A percentile compares a stretch with the other conserved stretches of the same genome.
These are phyloP conservation scores for Rosellinia necatrix DNA, from an alignment of 2,329 filamentous ascomycete genomes.

Conservation along the genomic window DNA sequence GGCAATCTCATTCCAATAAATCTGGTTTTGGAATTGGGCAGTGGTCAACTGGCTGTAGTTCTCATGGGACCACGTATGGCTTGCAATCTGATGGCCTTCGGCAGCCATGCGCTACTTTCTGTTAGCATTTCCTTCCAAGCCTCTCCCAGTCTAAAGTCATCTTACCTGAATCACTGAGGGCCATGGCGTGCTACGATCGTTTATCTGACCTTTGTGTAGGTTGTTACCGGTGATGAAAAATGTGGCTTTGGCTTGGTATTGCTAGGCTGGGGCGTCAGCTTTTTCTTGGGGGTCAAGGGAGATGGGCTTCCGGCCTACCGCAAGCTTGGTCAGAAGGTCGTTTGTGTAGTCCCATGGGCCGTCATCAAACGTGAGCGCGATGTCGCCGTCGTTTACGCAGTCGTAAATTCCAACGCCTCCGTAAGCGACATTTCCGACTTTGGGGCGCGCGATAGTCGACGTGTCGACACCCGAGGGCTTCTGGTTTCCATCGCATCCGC, in stretches of 20 bases:
- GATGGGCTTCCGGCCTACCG: slow-evolving; percentile 30
- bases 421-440: slow-evolving; percentile 52
- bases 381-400: slow-evolving; percentile 55
- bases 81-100: slow-evolving; percentile 42
- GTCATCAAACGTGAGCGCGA: slow-evolving; percentile 68
- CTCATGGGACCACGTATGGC: slow-evolving; percentile 43
- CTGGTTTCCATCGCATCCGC: slow-evolving; percentile 53
- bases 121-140: slow-evolving; percentile 23
- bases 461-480: slow-evolving; percentile 52
- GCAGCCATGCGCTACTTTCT: slow-evolving; percentile 40
- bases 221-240: slow-evolving; percentile 65
- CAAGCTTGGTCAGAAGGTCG: slow-evolving; percentile 59
- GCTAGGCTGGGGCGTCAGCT: slow-evolving; percentile 42
- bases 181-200: slow-evolving; percentile 46
- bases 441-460: slow-evolving; percentile 49
- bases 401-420: slow-evolving; percentile 54
- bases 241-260: slow-evolving; percentile 62
- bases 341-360: slow-evolving; percentile 64
- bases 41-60: slow-evolving; percentile 40
- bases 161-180: slow-evolving; percentile 38
- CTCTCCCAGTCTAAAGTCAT: not conserved
- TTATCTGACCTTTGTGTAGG: slow-evolving; percentile 56
- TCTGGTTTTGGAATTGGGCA: slow-evolving; percentile 39
- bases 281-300: not conserved
- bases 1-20: slow-evolving; percentile 43